Evolutionary conservation across 2,329 filamentous ascomycete genomes (phyloP).

Genomic region (Tolypocladium endophyticum): DNA sequence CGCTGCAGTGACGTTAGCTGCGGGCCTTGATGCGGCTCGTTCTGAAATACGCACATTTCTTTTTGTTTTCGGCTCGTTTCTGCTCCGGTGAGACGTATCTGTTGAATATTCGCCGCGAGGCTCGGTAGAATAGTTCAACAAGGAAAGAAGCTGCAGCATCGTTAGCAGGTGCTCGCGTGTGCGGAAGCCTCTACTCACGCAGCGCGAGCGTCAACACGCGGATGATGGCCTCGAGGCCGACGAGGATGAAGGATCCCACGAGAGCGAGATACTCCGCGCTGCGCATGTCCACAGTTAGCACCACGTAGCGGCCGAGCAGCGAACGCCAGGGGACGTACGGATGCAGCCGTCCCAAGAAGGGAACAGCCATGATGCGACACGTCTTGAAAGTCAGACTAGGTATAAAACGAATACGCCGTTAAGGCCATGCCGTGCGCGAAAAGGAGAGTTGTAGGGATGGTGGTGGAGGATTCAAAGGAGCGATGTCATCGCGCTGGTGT

Average conservation of each 20-base stretch:
- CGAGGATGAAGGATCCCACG: conserved; percentile 70
- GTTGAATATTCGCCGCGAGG: conserved; percentile 77
- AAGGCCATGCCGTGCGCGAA: background rate
- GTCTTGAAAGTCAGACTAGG: background rate
- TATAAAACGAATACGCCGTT: background rate
- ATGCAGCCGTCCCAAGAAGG: conserved; percentile 41
- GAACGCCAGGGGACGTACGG: conserved; percentile 27
- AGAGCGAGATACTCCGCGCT: conserved; percentile 84
- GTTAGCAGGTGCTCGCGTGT: conserved; percentile 5
- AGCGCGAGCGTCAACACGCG: conserved; percentile 80
- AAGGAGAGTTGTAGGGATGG: background rate
- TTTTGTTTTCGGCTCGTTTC: conserved; percentile 56
- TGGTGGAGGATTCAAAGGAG: background rate
- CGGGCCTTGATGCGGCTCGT: too few relatives aligned
- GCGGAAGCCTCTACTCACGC: conserved; percentile 42
- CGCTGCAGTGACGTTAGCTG: conserved; percentile 25
- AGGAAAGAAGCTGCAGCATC: conserved; percentile 56
- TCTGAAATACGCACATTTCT: conserved; percentile 40
- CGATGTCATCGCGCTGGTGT: background rate
- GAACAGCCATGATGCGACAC: conserved; percentile 34
- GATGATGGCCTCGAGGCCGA: conserved; percentile 72
- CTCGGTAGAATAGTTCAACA: conserved; percentile 70
- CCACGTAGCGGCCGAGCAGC: background rate
- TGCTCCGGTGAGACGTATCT: conserved; percentile 59
- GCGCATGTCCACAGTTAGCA: conserved; percentile 3